These are phyloP conservation scores for Colletotrichum acutatum DNA, from an alignment of 2,329 filamentous ascomycete genomes.

Conservation along the genomic window DNA sequence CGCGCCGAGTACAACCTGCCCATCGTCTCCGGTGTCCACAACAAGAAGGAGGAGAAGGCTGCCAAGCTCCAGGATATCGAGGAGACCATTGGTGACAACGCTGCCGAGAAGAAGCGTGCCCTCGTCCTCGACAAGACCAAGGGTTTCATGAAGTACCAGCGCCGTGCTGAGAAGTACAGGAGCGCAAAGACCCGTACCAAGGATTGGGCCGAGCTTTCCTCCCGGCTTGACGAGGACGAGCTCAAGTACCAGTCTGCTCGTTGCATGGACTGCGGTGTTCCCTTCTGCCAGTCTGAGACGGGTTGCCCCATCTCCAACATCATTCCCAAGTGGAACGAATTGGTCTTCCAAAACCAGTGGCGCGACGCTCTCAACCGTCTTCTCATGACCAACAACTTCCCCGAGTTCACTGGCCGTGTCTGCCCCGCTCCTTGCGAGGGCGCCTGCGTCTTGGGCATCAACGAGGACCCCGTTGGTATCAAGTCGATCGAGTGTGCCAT, in stretches of 20 bases:
- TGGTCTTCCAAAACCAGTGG: conserved; percentile 84
- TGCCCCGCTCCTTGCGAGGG: conserved; percentile 97
- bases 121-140: conserved; percentile 97
- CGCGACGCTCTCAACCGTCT: conserved; percentile 90
- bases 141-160: conserved; percentile 97
- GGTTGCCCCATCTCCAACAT: conserved; percentile 98
- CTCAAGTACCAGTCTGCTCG: conserved; percentile 96
- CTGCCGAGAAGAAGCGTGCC: conserved; percentile 88
- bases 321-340: conserved; percentile 95
- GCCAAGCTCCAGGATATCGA: conserved; percentile 86
- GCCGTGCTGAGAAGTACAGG: conserved; percentile 93
- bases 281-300: conserved; percentile 96
- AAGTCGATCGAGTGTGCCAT: conserved; percentile 99
- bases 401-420: conserved; percentile 96
- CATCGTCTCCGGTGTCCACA: conserved; percentile 75
- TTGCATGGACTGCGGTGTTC: conserved; percentile 99
- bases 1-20: conserved; percentile 85
- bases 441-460: conserved; percentile 95
- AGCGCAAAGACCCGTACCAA: conserved; percentile 84
- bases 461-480: conserved; percentile 96
- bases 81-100: conserved; percentile 86
- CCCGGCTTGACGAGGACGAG: conserved; percentile 90
- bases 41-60: conserved; percentile 73
- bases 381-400: conserved; percentile 98
- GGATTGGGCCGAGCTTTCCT: conserved; percentile 93